Conservation (phyloP, 176 grass and related monocot genomes). For the Aegilops umbellulata region DNA sequence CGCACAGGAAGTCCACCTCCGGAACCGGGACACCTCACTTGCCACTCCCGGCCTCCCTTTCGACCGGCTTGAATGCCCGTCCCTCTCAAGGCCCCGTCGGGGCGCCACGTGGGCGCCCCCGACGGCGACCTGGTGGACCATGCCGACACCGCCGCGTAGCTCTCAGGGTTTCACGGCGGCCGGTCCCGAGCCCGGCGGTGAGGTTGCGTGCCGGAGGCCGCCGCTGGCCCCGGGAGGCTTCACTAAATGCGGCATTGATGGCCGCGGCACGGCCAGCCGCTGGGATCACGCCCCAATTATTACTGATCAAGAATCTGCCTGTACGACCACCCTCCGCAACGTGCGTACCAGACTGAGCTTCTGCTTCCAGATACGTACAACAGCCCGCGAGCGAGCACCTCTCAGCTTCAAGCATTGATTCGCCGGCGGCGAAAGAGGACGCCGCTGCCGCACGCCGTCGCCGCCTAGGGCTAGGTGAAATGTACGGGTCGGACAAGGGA, state of each 20-base stretch:
- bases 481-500: neutral
- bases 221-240: slow-evolving; percentile 17
- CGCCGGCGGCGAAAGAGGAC: slow-evolving; percentile 7
- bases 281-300: slow-evolving; percentile 33
- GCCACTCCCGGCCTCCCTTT: too few species aligned
- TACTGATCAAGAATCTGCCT: slow-evolving; percentile 31
- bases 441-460: neutral
- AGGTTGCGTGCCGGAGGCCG: slow-evolving; percentile 23
- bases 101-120: neutral
- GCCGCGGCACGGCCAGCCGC: slow-evolving; percentile 27
- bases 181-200: neutral
- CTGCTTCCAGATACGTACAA: neutral
- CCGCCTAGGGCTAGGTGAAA: neutral
- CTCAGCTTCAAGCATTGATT: slow-evolving; percentile 23
- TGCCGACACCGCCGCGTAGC: neutral
- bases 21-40: slow-evolving; percentile 31
- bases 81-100: neutral
- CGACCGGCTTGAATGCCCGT: slow-evolving; percentile 31
- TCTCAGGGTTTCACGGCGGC: neutral
- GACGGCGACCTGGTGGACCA: slow-evolving; percentile 3
- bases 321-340: neutral
- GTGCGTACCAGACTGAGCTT: neutral
- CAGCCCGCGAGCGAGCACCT: neutral
- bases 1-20: slow-evolving; percentile 9
- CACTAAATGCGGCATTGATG: slow-evolving; percentile 38